These are phyloP conservation scores for Aphanomyces invadans DNA, from an alignment of 352 stramenopile species.

Conservation along the genomic window DNA sequence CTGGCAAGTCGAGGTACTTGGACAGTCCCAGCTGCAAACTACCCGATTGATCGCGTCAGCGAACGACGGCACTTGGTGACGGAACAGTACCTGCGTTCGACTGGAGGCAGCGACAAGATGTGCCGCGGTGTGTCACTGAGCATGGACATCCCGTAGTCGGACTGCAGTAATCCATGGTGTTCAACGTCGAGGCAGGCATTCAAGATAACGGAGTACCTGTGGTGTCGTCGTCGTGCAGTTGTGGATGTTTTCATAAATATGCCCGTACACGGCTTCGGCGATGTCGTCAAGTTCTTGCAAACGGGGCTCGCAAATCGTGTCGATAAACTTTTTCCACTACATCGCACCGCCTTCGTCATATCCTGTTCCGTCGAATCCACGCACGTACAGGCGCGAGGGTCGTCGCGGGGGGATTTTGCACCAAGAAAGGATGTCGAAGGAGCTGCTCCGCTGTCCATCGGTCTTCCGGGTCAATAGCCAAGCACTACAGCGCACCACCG, in stretches of 20 bases:
- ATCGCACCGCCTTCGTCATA: not conserved
- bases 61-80: not conserved
- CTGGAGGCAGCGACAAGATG: conserved; percentile 56
- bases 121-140: conserved; percentile 46
- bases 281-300: conserved; percentile 9
- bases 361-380: conserved; percentile 5
- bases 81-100: conserved; percentile 66
- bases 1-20: conserved; percentile 55
- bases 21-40: conserved; percentile 72
- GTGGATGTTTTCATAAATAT: conserved; percentile 60
- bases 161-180: conserved; percentile 31
- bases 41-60: not conserved
- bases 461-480: conserved; percentile 56
- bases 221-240: conserved; percentile 55
- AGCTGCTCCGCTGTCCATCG: conserved; percentile 55
- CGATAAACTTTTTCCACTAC: conserved; percentile 24
- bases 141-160: conserved; percentile 74
- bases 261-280: conserved; percentile 32
- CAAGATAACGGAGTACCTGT: no score
- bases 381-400: conserved; percentile 60
- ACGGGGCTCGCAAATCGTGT: conserved; percentile 11
- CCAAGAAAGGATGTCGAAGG: conserved; percentile 62
- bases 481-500: conserved; percentile 34
- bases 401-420: conserved; percentile 56
- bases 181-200: no score